phyloP scores from a whole-genome alignment of 257 asterid genomes.

The Voacanga thouarsii region DNA sequence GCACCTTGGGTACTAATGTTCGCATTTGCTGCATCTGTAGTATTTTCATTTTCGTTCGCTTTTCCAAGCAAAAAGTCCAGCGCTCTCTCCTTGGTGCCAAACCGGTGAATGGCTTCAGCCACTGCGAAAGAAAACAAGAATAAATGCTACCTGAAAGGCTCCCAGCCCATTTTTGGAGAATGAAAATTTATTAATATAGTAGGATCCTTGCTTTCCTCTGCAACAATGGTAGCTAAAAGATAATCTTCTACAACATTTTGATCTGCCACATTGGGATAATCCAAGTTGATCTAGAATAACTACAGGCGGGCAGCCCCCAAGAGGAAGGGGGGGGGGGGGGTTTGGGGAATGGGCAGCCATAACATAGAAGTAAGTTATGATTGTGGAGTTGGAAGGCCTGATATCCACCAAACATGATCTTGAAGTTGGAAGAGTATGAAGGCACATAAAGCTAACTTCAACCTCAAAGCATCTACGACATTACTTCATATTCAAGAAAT shows the following conservation, averaged over 20 bases:
- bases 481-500: too few species aligned
- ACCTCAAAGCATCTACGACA: too few species aligned
- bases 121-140: conserved; percentile 34
- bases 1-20: conserved; percentile 12
- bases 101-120: conserved; percentile 46
- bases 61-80: conserved; percentile 44
- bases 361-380: too few species aligned
- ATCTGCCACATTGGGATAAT: background rate
- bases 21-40: conserved; percentile 13
- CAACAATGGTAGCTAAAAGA: background rate
- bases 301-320: background rate
- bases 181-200: background rate
- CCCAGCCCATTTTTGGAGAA: background rate
- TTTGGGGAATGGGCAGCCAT: background rate
- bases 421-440: too few species aligned
- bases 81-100: conserved; percentile 52
- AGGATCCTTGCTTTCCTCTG: background rate
- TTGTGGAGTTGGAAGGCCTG: background rate
- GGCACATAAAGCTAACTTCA: too few species aligned
- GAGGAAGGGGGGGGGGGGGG: too few species aligned
- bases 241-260: background rate
- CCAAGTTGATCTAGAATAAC: background rate
- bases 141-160: background rate
- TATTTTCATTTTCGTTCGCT: conserved; percentile 12
- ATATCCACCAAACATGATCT: too few species aligned